Conservation (phyloP, 129 eudicot species). For the Mikania micrantha region DNA sequence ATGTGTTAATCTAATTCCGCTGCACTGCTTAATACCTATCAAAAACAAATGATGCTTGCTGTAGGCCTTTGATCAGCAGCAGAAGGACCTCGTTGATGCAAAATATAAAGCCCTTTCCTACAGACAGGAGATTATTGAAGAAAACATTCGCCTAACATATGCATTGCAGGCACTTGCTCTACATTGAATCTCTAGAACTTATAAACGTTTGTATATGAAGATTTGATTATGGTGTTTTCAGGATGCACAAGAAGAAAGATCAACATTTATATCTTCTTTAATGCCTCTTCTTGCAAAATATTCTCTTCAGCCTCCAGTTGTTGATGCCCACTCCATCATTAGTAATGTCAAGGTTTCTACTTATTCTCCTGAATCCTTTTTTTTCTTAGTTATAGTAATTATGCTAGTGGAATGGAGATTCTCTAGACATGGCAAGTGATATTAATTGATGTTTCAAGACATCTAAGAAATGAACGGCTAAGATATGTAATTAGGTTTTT, state of each 20-base stretch:
- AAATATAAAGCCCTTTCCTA: conserved; percentile 89
- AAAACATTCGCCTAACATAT: conserved; percentile 90
- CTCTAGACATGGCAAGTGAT: neutral
- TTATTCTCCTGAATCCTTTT: neutral
- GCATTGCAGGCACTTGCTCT: conserved; percentile 63
- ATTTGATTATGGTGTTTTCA: conserved; percentile 28
- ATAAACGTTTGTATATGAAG: neutral
- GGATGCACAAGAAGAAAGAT: conserved; percentile 90
- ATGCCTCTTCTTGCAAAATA: conserved; percentile 92
- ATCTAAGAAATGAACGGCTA: neutral
- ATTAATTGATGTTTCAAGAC: neutral
- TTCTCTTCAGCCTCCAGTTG: conserved; percentile 74
- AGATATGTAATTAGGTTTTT: neutral
- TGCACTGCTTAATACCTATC: too few species aligned
- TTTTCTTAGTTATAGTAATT: neutral
- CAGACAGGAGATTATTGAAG: conserved; percentile 93
- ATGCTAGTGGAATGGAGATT: neutral
- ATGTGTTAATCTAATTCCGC: too few species aligned
- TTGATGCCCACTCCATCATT: conserved; percentile 86
- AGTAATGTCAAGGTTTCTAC: conserved; percentile 73
- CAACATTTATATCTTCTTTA: conserved; percentile 66
- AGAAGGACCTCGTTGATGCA: conserved; percentile 93
- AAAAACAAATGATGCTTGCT: conserved; percentile 15
- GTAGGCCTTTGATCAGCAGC: conserved; percentile 98
- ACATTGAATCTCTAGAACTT: neutral